phyloP scores from a whole-genome alignment of 768 basidiomycete genomes.

The Paxillus ammoniavirescens region DNA sequence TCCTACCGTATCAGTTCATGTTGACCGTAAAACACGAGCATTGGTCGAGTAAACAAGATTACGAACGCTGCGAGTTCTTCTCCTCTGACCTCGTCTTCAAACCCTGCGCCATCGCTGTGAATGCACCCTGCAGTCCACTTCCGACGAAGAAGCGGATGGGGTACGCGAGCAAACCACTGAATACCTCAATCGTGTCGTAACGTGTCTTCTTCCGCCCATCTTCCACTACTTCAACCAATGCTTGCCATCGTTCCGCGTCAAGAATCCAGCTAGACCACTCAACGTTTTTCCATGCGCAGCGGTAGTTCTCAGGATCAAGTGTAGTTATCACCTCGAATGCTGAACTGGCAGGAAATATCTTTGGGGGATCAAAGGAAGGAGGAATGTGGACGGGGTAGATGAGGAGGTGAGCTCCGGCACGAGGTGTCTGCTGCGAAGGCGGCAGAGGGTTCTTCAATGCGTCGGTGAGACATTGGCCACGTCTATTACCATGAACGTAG shows the following conservation, averaged over 20 bases:
- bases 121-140: conserved; percentile 42
- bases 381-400: conserved; percentile 59
- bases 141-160: conserved; percentile 45
- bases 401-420: conserved; percentile 45
- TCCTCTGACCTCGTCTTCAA: conserved; percentile 53
- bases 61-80: not conserved
- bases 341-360: conserved; percentile 33
- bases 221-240: conserved; percentile 43
- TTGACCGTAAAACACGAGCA: too few relatives aligned
- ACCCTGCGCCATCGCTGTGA: conserved; percentile 54
- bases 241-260: conserved; percentile 61
- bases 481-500: conserved; percentile 33
- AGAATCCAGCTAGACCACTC: conserved; percentile 48
- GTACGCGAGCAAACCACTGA: conserved; percentile 55
- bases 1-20: not conserved
- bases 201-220: conserved; percentile 48
- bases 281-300: conserved; percentile 54
- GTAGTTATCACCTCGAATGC: conserved; percentile 46
- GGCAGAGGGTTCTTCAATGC: conserved; percentile 38
- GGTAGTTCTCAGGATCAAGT: conserved; percentile 52
- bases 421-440: conserved; percentile 46
- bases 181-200: conserved; percentile 66
- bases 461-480: conserved; percentile 47
- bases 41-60: not conserved
- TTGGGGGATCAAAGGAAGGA: conserved; percentile 47